Evolutionary conservation across 345 rosid species (phyloP).

Genomic region (Hibiscus trionum): DNA sequence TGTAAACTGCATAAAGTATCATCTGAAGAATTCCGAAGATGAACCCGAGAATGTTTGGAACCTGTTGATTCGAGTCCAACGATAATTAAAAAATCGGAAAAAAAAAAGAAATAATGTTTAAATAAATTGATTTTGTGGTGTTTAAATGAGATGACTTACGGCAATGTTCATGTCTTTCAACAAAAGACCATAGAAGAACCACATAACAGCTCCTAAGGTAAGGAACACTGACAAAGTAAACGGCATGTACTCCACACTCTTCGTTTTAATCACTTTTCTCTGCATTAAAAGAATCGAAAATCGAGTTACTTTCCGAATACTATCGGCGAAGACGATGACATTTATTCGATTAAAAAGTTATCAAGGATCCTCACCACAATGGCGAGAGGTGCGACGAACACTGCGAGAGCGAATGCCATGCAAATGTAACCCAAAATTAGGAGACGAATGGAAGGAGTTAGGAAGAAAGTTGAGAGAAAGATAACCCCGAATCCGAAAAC

Average conservation of each 20-base stretch:
- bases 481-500: constrained; percentile 56
- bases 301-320: not conserved
- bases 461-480: constrained; percentile 32
- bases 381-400: constrained; percentile 79
- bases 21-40: constrained; percentile 63
- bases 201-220: constrained; percentile 74
- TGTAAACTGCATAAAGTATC: constrained; percentile 65
- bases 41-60: constrained; percentile 80
- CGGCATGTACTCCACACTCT: constrained; percentile 83
- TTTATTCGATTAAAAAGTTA: not conserved
- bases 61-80: constrained; percentile 21
- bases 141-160: constrained; percentile 31
- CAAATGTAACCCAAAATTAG: constrained; percentile 66
- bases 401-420: constrained; percentile 58
- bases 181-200: constrained; percentile 84
- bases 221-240: constrained; percentile 65
- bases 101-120: not conserved
- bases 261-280: constrained; percentile 80
- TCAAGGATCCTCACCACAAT: constrained; percentile 44
- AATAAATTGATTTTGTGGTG: not conserved
- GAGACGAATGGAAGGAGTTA: constrained; percentile 34
- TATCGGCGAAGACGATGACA: not conserved
- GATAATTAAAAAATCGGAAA: not conserved
- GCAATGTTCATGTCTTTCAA: constrained; percentile 53
- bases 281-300: constrained; percentile 19